These are phyloP conservation scores for Paraconiothyrium sp. DNA, from an alignment of 2,329 filamentous ascomycete species.

Conservation along the genomic window DNA sequence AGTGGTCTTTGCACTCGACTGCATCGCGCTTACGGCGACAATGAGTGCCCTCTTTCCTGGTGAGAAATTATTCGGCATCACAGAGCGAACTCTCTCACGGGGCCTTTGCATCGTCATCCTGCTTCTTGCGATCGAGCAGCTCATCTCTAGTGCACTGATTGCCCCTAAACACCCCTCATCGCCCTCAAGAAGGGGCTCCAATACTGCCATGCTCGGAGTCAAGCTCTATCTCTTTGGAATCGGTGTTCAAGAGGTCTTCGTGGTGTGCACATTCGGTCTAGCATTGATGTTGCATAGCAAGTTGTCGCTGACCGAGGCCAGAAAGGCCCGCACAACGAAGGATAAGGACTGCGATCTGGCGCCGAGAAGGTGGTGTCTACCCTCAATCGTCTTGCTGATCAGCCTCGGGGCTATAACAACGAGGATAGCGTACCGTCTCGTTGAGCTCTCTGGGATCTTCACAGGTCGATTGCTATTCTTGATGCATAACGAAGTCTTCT, in stretches of 20 bases:
- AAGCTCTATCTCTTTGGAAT: slow-evolving; percentile 17
- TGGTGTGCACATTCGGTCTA: not conserved
- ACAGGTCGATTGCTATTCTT: slow-evolving; percentile 7
- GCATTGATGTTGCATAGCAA: not conserved
- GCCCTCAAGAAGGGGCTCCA: not conserved
- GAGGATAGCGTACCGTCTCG: slow-evolving; percentile 11
- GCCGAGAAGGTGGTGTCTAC: not conserved
- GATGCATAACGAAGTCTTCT: slow-evolving; percentile 17
- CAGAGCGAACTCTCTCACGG: not conserved
- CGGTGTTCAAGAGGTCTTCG: slow-evolving; percentile 2
- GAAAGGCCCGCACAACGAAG: not conserved
- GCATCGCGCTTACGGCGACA: not conserved
- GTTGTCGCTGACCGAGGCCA: not conserved
- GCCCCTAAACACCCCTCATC: slow-evolving; percentile 6
- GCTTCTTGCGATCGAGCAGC: slow-evolving; percentile 5
- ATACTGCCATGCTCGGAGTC: slow-evolving; percentile 11
- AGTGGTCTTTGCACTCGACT: slow-evolving; percentile 10
- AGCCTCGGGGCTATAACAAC: slow-evolving; percentile 9
- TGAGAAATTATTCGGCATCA: not conserved
- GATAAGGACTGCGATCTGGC: not conserved
- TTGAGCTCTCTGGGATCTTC: slow-evolving; percentile 14
- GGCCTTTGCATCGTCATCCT: not conserved
- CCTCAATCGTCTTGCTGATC: not conserved
- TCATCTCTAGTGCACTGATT: slow-evolving; percentile 15
- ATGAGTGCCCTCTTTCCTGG: not conserved